phyloP scores from a whole-genome alignment of 2,329 filamentous ascomycete genomes.

The Pyricularia sp. region DNA sequence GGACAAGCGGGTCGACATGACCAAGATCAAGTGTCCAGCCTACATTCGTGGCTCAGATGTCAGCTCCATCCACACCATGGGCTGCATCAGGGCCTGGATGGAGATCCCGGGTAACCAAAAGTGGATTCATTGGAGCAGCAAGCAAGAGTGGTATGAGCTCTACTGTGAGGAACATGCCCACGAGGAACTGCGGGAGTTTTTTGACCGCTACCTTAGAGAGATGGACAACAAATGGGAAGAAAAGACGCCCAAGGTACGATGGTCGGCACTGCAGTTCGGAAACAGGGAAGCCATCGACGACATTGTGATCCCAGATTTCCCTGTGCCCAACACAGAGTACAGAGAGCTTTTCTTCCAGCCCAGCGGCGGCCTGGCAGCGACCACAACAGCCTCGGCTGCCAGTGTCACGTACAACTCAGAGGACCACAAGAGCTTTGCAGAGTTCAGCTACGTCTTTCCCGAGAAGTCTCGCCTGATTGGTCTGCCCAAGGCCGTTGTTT shows the following conservation, averaged over 20 bases:
- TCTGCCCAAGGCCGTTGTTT: conserved; percentile 34
- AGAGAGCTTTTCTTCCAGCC: conserved; percentile 19
- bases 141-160: conserved; percentile 35
- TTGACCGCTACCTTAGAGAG: conserved; percentile 32
- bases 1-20: conserved; percentile 25
- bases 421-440: conserved; percentile 13
- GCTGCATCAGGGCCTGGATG: conserved; percentile 24
- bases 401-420: conserved; percentile 23
- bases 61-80: conserved; percentile 24
- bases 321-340: conserved; percentile 22
- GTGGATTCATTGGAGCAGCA: conserved; percentile 28
- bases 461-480: conserved; percentile 31
- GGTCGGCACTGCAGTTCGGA: conserved; percentile 27
- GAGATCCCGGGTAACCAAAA: conserved; percentile 25
- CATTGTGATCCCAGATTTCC: conserved; percentile 23
- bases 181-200: conserved; percentile 28
- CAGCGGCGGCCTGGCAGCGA: conserved; percentile 6
- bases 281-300: conserved; percentile 21
- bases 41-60: conserved; percentile 24
- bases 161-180: conserved; percentile 23
- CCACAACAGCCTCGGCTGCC: not conserved
- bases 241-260: conserved; percentile 32
- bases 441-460: conserved; percentile 29
- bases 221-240: conserved; percentile 33
- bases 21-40: conserved; percentile 22